Evolutionary conservation across 2,329 filamentous ascomycete genomes (phyloP).

Genomic region (Anthostomella pinea): DNA sequence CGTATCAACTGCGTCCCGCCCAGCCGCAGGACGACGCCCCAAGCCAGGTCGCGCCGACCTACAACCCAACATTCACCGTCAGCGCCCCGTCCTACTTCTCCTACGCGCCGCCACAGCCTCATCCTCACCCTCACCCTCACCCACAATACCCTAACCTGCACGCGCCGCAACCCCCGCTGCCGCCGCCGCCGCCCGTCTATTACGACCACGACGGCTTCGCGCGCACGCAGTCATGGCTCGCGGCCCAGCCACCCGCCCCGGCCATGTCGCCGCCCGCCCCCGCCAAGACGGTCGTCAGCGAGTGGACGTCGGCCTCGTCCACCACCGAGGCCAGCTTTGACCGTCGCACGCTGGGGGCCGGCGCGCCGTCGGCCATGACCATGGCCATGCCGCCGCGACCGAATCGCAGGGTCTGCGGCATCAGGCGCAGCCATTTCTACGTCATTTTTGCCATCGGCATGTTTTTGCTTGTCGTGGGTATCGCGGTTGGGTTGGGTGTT

Average conservation of each 20-base stretch:
- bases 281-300: constrained; percentile 18
- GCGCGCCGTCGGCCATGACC: constrained; percentile 7
- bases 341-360: constrained; percentile 7
- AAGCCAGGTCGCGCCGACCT: constrained; percentile 5
- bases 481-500: constrained; percentile 33
- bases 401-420: constrained; percentile 29
- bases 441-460: constrained; percentile 27
- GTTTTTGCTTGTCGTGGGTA: constrained; percentile 28
- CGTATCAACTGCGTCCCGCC: constrained; percentile 19
- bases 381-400: background rate
- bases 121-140: too few species aligned
- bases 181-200: background rate
- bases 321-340: constrained; percentile 8
- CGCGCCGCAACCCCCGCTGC: too few species aligned
- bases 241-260: constrained; percentile 12
- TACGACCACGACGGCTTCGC: constrained; percentile 2
- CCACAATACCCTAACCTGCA: too few species aligned
- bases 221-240: constrained; percentile 19
- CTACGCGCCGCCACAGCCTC: constrained; percentile 6
- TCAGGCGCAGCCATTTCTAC: constrained; percentile 29
- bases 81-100: too few species aligned
- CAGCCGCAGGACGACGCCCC: constrained; percentile 6
- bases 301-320: constrained; percentile 5
- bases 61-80: too few species aligned
- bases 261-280: constrained; percentile 13